These are phyloP conservation scores for Sphagnum magellanicum DNA, from an alignment of 228 moss, liverwort and hornwort genomes.

Conservation along the genomic window DNA sequence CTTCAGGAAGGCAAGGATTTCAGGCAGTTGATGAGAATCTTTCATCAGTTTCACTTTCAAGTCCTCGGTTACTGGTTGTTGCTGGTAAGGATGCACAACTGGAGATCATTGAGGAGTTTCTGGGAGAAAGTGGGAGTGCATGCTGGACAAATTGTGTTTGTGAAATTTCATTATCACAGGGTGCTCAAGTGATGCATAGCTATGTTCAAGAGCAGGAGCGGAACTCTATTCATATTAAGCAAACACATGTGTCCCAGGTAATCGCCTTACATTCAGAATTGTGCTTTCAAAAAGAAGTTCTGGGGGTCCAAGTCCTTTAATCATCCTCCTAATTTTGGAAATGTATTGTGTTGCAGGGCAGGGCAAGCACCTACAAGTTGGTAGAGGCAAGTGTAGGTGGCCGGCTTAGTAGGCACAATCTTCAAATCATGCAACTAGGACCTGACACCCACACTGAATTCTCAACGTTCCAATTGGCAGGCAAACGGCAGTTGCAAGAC, in stretches of 20 bases:
- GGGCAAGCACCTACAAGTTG: constrained; percentile 77
- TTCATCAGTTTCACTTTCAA: constrained; percentile 55
- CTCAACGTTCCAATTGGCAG: constrained; percentile 75
- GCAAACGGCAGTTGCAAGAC: constrained; percentile 77
- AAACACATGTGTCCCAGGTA: constrained; percentile 90
- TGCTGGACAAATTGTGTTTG: constrained; percentile 95
- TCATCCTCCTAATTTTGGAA: background rate
- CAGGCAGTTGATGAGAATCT: constrained; percentile 19
- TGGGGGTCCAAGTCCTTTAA: background rate
- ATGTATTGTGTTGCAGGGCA: constrained; percentile 38
- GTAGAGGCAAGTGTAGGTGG: constrained; percentile 88
- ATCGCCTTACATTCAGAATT: background rate
- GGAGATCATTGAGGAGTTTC: constrained; percentile 74
- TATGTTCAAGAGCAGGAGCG: constrained; percentile 77
- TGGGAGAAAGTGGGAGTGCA: constrained; percentile 49
- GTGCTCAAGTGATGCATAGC: constrained; percentile 66
- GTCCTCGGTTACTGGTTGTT: constrained; percentile 72
- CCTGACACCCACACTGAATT: constrained; percentile 83
- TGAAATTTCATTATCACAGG: constrained; percentile 59
- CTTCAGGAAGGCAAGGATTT: constrained; percentile 52
- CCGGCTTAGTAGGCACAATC: constrained; percentile 83
- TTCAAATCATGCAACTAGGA: constrained; percentile 75
- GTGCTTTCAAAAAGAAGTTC: background rate
- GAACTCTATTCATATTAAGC: constrained; percentile 68
- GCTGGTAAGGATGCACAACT: constrained; percentile 65